Evolutionary conservation across 257 asterid species (phyloP), one percentile per base, ranked within the genome.

Genomic region (Lycium barbarum): DNA sequence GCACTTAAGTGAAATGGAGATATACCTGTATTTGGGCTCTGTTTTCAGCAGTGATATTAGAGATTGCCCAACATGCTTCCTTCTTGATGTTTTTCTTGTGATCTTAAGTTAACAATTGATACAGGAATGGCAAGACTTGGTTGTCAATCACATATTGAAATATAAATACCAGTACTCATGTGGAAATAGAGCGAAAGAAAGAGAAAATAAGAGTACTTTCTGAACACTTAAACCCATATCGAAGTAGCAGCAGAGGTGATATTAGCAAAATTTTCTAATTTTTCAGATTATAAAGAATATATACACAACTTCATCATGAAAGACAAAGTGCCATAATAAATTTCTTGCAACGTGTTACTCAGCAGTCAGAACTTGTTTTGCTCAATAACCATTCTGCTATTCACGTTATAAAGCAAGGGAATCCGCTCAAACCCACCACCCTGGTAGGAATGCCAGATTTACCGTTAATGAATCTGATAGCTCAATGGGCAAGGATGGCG

Each of bases 141-240:
- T 91, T 88, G 84, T 91, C 97, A 85, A 93, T 93, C 87, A 90
- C 91, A 93, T 82, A 91, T 95, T 93, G 92, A 88, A 67, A 84
- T 35, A 81, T 80, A 68, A 40, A 49, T 20, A 76, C 45, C 82
- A 67, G 83, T 63, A 58, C 86, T 43, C 67, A 40, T 47, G 84
- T 87, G 79, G 71, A 82, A 76, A 80, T 84, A 10, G 79, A 61
- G 38, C 17, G 0, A 33, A 68, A 51, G 18, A 40, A 2, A 3
- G 6, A 43, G 72, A n/a, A 9, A 51, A 63, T 26, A 40, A 40
- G 14, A 61, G 35, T 12, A 66, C 45, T 13, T 35, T 40, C 45
- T 66, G 61, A 3, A 14, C 82, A 53, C 45, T 51, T 76, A 7
- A 76, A 51, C 51, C 26, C 26, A 26, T 76, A 76, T 51, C 8